Percentiles rank a stretch among this genome's conserved stretches.
phyloP scores from a whole-genome alignment of 2,329 filamentous ascomycete genomes.

The Corynespora cassiicola region DNA sequence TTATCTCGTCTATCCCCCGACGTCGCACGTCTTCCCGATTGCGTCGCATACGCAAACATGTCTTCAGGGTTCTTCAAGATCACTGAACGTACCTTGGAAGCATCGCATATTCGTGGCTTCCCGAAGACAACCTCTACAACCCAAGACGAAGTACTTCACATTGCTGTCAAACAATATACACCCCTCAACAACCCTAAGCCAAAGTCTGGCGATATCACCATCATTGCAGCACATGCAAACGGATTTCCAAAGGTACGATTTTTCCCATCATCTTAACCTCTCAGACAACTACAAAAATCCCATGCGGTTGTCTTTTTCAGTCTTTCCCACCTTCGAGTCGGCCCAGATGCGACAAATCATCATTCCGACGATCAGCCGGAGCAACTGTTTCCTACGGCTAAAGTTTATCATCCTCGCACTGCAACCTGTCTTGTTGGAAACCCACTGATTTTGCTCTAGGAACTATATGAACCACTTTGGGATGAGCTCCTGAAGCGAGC shows the following conservation, averaged over 20 bases:
- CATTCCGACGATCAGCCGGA: no score
- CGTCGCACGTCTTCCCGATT: no score
- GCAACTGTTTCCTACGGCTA: not conserved
- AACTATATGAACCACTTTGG: constrained; percentile 92
- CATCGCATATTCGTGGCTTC: constrained; percentile 82
- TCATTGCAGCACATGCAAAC: constrained; percentile 88
- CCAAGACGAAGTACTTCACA: constrained; percentile 75
- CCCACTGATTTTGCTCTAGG: constrained; percentile 56
- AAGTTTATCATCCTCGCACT: not conserved
- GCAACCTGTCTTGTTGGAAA: not conserved
- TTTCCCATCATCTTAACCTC: not conserved
- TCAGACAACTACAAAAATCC: not conserved
- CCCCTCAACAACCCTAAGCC: no score
- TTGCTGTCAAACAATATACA: constrained; percentile 90
- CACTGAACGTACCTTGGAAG: constrained; percentile 71
- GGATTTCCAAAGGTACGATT: constrained; percentile 80
- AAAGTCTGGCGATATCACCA: constrained; percentile 83
- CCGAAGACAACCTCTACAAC: constrained; percentile 72
- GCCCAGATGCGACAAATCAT: constrained; percentile 1
- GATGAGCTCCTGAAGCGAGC: constrained; percentile 74
- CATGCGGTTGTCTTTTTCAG: not conserved
- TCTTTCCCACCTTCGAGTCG: not conserved
- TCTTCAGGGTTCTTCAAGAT: constrained; percentile 63
- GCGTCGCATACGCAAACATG: no score
- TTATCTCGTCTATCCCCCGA: no score